Percentiles rank a stretch among this genome's conserved stretches.
phyloP scores from a whole-genome alignment of 148 eudicot species.

The Vaccinium corymbosum region DNA sequence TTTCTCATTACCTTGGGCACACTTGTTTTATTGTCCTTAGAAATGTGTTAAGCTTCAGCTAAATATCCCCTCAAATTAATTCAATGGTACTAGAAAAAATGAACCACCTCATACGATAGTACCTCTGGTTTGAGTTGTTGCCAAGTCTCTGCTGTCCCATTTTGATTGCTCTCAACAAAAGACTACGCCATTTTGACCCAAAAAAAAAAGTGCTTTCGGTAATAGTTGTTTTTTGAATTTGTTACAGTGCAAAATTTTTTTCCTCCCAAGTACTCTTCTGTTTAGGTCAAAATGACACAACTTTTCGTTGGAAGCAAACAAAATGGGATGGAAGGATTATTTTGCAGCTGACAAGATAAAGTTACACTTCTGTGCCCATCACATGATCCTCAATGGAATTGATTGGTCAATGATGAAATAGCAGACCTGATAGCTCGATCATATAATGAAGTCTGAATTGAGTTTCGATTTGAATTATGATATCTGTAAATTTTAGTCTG shows the following conservation, averaged over 20 bases:
- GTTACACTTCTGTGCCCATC: neutral
- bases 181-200: neutral
- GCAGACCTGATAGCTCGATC: neutral
- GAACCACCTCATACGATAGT: neutral
- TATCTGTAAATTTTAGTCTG: neutral
- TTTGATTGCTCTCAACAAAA: neutral
- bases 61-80: neutral
- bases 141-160: neutral
- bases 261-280: neutral
- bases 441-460: neutral
- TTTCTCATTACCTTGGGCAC: neutral
- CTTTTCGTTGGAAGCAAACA: neutral
- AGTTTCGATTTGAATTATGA: neutral
- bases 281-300: neutral
- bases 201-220: neutral
- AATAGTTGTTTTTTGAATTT: neutral
- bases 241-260: neutral
- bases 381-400: neutral
- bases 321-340: neutral
- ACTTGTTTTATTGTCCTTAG: neutral
- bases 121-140: slow-evolving; percentile 2
- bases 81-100: neutral
- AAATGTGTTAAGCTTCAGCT: neutral
- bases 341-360: neutral
- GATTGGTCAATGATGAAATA: neutral